phyloP scores from a whole-genome alignment of 1,139 yeast species.

The Suhomyces anneliseae region DNA sequence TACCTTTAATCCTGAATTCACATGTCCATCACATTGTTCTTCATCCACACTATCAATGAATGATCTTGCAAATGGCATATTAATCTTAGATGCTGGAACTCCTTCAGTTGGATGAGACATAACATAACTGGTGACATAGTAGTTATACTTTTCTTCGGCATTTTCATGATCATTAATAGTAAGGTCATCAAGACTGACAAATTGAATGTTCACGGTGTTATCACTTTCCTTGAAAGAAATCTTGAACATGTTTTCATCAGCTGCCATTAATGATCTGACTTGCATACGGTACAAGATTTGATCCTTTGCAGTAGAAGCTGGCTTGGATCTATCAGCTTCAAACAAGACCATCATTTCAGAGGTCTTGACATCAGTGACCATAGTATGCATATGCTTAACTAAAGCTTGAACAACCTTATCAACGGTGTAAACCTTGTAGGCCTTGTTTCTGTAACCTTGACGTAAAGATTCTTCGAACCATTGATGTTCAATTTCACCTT shows the following conservation, averaged over 20 bases:
- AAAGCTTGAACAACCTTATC: constrained; percentile 91
- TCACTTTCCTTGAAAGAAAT: constrained; percentile 63
- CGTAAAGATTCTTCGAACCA: constrained; percentile 95
- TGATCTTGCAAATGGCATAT: constrained; percentile 70
- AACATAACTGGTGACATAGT: constrained; percentile 86
- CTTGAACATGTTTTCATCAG: constrained; percentile 91
- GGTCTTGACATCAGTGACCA: constrained; percentile 78
- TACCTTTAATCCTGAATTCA: constrained; percentile 74
- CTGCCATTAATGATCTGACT: constrained; percentile 75
- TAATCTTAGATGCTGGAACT: constrained; percentile 75
- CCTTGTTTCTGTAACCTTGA: constrained; percentile 91
- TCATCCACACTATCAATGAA: constrained; percentile 58
- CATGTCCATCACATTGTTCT: constrained; percentile 64
- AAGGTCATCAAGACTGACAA: constrained; percentile 82
- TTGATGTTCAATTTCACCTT: constrained; percentile 90
- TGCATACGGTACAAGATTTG: constrained; percentile 90
- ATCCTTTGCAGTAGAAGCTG: constrained; percentile 72
- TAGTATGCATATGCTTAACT: constrained; percentile 81
- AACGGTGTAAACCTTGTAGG: constrained; percentile 87
- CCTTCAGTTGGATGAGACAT: constrained; percentile 98
- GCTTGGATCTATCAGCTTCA: constrained; percentile 72
- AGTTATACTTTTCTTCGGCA: constrained; percentile 84
- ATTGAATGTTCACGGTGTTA: constrained; percentile 68
- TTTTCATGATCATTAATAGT: constrained; percentile 77
- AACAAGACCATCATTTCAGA: constrained; percentile 78